Evolutionary conservation across 148 eudicot species (phyloP), one percentile per base, ranked within the genome.

Genomic region (Rhododendron mucronatum): DNA sequence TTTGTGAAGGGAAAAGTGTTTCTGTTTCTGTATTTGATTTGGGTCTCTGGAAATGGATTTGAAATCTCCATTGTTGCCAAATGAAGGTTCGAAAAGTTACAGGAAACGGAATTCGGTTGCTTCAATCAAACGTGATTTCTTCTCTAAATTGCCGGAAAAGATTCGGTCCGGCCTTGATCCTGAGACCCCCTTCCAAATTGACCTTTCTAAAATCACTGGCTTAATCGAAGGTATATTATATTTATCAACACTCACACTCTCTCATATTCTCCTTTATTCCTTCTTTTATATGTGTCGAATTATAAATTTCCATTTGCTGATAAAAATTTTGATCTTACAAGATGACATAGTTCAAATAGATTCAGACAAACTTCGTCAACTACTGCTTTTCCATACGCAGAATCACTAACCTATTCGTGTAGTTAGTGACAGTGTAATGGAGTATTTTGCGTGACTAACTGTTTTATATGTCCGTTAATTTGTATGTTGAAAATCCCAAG

Each of bases 101-200:
- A 53, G 47, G 51, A 80, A 84, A 78, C 79, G 84, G 45, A 87
- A 83, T 82, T 91, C 93, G 4, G 89, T 89, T 63, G 87, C 88
- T 55, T 89, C 78, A 51, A 78, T 94, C 37, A 92, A 90, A 79
- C 73, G 83, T 44, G 93, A 92, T 73, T 95, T 95, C 91, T 84
- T 95, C 33, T 92, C 98, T 61, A 93, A 90, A 45, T 87, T 95
- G 86, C 98, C 98, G 45, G 90, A 90, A 18, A 95, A 95, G 87
- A 89, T 95, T 53, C 88, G 86, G 47, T 84, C 91, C 37, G 92
- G 87, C 1, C 80, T 94, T 85, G 96, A 95, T 91, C 97, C 96
- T 67, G 98, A 95, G 84, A 86, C 90, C 35, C 96, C 96, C 80
- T 92, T 90, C 69, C 87, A 89, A 85, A 85, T 94, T 76, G 90